These are phyloP conservation scores for Artemisia argyi DNA, from an alignment of 129 eudicot species.

Conservation along the genomic window DNA sequence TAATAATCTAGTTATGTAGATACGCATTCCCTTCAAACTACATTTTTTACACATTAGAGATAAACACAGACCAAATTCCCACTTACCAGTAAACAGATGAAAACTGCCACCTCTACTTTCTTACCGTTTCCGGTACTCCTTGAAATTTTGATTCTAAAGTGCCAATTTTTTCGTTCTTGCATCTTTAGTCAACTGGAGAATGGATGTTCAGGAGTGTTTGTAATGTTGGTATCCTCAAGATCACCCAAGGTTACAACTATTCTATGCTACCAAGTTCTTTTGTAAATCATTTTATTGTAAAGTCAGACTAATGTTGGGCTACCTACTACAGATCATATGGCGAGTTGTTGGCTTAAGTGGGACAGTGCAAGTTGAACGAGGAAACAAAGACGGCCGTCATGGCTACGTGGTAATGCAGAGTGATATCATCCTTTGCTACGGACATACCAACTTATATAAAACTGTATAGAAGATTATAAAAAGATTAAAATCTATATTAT, in stretches of 20 bases:
- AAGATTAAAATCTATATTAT: too few species aligned
- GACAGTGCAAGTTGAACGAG: conserved; percentile 88
- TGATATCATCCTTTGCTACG: neutral
- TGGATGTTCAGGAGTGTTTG: conserved; percentile 46
- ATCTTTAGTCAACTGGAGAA: conserved; percentile 39
- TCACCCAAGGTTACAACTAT: conserved; percentile 35
- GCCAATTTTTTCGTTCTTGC: neutral
- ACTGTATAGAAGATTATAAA: neutral
- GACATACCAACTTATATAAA: neutral
- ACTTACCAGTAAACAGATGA: neutral
- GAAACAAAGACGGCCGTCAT: conserved; percentile 67
- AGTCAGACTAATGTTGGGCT: neutral
- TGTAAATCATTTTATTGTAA: neutral
- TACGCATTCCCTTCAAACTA: neutral
- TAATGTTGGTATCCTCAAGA: conserved; percentile 42
- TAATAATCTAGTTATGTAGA: neutral
- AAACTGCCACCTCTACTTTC: neutral
- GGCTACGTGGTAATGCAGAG: conserved; percentile 65
- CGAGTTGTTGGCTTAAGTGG: conserved; percentile 89
- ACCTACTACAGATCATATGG: conserved; percentile 63
- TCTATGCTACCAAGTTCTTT: conserved; percentile 1
- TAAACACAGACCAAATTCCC: neutral
- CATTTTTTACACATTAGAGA: neutral
- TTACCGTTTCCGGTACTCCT: conserved; percentile 4
- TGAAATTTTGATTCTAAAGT: conserved; percentile 3